A percentile compares a stretch with the other conserved stretches of the same genome.
phyloP scores from a whole-genome alignment of 148 eudicot genomes.

The Vaccinium vitisidaea region DNA sequence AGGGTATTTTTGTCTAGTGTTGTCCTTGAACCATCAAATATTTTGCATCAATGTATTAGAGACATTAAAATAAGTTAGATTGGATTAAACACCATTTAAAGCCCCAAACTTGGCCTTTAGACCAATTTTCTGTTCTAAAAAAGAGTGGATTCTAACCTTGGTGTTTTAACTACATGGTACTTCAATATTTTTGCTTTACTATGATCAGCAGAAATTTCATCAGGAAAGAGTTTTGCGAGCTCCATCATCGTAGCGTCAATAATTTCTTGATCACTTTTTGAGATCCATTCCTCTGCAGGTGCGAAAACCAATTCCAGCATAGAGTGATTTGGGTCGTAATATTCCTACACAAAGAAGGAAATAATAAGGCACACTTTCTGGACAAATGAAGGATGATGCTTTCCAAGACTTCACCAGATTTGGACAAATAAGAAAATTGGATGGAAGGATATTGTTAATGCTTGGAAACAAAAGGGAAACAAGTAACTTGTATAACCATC shows the following conservation, averaged over 20 bases:
- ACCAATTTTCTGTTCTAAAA: too few relatives aligned
- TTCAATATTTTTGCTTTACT: conserved; percentile 96
- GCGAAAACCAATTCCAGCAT: conserved; percentile 99
- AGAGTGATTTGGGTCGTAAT: conserved; percentile 75
- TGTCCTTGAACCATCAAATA: too few relatives aligned
- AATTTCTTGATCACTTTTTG: conserved; percentile 73
- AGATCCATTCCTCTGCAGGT: conserved; percentile 96
- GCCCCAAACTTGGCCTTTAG: too few relatives aligned
- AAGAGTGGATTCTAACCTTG: conserved; percentile 53
- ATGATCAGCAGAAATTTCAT: conserved; percentile 92
- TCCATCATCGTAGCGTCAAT: conserved; percentile 96
- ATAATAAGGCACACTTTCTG: not conserved
- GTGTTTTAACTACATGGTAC: conserved; percentile 94
- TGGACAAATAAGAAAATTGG: conserved; percentile 1
- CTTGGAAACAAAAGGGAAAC: not conserved
- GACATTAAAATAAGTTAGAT: too few relatives aligned
- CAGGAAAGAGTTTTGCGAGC: conserved; percentile 91
- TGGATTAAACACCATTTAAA: too few relatives aligned
- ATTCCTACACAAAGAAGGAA: conserved; percentile 59
- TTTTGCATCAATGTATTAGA: too few relatives aligned
- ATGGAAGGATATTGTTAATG: not conserved
- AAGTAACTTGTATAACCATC: not conserved
- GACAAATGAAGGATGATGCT: not conserved
- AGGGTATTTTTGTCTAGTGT: too few relatives aligned
- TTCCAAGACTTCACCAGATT: not conserved